Percentiles rank a stretch among this genome's conserved stretches.
Evolutionary conservation across 371 early-diverging fungal genomes (phyloP).

Genomic region (Haplosporangium sp.): DNA sequence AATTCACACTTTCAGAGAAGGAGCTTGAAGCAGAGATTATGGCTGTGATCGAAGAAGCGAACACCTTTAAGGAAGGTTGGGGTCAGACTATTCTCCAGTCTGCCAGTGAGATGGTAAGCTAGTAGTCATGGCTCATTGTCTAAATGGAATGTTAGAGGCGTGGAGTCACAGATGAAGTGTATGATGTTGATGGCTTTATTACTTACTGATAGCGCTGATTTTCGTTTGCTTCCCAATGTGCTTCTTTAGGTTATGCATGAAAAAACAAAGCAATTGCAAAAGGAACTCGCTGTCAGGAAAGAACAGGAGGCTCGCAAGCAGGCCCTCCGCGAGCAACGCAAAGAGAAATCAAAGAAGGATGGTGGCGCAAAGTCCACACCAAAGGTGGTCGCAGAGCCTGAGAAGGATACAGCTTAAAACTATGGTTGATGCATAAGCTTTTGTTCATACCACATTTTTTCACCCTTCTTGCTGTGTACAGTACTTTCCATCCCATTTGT

Average conservation of each 20-base stretch:
- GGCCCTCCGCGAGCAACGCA: conserved; percentile 52
- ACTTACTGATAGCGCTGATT: too few relatives aligned
- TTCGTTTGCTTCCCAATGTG: neutral
- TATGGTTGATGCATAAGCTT: neutral
- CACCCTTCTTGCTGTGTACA: neutral
- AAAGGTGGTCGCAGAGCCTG: neutral
- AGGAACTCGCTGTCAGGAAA: conserved; percentile 57
- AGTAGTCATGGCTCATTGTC: neutral
- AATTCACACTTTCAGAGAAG: conserved; percentile 84
- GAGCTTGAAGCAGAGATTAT: conserved; percentile 86
- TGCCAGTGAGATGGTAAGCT: conserved; percentile 79
- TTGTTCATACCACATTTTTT: neutral
- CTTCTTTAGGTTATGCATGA: conserved; percentile 56
- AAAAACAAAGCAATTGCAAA: conserved; percentile 62
- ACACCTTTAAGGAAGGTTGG: conserved; percentile 88
- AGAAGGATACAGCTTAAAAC: conserved; percentile 9
- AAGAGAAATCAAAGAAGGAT: conserved; percentile 26
- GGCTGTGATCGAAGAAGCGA: conserved; percentile 85
- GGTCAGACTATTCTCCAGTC: conserved; percentile 86
- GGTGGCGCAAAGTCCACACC: neutral
- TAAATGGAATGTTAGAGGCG: too few relatives aligned
- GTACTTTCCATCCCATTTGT: neutral
- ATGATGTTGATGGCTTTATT: too few relatives aligned
- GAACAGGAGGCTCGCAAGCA: conserved; percentile 56
- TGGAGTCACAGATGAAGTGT: too few relatives aligned